A percentile compares a stretch with the other conserved stretches of the same genome.
These are phyloP conservation scores for Cordyceps militaris DNA, from an alignment of 2,329 filamentous ascomycete species.

Conservation along the genomic window DNA sequence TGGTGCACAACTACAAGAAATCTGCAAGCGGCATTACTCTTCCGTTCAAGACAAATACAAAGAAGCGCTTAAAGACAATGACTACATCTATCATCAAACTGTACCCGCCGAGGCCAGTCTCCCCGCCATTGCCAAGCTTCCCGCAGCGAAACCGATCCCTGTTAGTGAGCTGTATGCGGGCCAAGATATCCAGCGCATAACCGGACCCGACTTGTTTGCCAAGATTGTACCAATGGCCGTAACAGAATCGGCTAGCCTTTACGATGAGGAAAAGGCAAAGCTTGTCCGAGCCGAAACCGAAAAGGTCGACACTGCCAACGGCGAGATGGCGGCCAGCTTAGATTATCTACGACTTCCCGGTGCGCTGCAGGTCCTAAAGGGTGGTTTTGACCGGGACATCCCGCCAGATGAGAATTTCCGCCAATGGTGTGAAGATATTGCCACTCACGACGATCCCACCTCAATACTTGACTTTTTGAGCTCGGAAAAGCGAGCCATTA, in stretches of 20 bases:
- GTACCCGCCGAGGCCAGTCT: constrained; percentile 81
- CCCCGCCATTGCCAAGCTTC: constrained; percentile 76
- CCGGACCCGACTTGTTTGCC: constrained; percentile 92
- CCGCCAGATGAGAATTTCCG: constrained; percentile 85
- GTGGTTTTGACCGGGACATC: constrained; percentile 84
- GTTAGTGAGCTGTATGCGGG: constrained; percentile 95
- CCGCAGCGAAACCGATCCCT: constrained; percentile 92
- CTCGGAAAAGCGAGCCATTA: constrained; percentile 68
- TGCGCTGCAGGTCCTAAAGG: constrained; percentile 85
- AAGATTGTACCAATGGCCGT: constrained; percentile 95
- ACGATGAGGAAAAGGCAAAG: constrained; percentile 98
- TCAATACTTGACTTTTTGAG: constrained; percentile 73
- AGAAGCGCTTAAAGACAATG: constrained; percentile 82
- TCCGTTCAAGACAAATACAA: constrained; percentile 74
- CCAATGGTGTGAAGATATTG: constrained; percentile 89
- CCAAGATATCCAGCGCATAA: constrained; percentile 94
- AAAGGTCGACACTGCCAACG: constrained; percentile 83
- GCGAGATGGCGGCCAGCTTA: constrained; percentile 90
- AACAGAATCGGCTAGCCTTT: constrained; percentile 92
- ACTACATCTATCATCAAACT: constrained; percentile 95
- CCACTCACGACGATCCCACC: constrained; percentile 72
- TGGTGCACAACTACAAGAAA: constrained; percentile 64
- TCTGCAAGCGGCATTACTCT: constrained; percentile 74
- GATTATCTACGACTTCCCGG: constrained; percentile 89
- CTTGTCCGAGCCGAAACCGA: constrained; percentile 89